These are phyloP conservation scores for Phragmites australis DNA, from an alignment of 176 grass and related monocot species.

Conservation along the genomic window DNA sequence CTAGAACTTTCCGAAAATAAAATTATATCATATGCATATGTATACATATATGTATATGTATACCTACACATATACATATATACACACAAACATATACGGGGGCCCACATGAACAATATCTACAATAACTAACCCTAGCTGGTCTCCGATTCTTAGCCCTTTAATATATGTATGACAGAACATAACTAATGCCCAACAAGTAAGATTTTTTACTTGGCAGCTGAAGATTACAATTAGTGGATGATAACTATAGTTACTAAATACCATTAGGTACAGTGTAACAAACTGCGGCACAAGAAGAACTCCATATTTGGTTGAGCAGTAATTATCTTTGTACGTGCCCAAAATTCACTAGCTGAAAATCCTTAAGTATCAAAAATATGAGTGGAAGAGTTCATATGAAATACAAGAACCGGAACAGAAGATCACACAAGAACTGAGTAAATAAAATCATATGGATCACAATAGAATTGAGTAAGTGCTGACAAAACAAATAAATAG, in stretches of 20 bases:
- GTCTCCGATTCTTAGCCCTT: too few relatives aligned
- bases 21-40: too few relatives aligned
- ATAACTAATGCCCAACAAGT: neutral
- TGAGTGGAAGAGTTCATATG: neutral
- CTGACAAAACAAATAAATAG: neutral
- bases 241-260: neutral
- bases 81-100: too few relatives aligned
- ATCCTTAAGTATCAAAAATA: neutral
- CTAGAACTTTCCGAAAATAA: too few relatives aligned
- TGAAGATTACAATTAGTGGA: neutral
- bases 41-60: too few relatives aligned
- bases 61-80: too few relatives aligned
- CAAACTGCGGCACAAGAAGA: neutral
- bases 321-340: neutral
- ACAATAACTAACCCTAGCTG: too few relatives aligned
- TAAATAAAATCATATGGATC: neutral
- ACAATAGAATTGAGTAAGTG: neutral
- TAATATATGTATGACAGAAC: too few relatives aligned
- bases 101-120: too few relatives aligned
- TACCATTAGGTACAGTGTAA: neutral
- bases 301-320: neutral
- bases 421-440: neutral
- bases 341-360: constrained; percentile 13
- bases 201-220: neutral
- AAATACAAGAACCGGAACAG: neutral